A percentile compares a stretch with the other conserved stretches of the same genome.
Evolutionary conservation across 1,284 basidiomycete species (phyloP).

Genomic region (Sanghuangporus baumii): DNA sequence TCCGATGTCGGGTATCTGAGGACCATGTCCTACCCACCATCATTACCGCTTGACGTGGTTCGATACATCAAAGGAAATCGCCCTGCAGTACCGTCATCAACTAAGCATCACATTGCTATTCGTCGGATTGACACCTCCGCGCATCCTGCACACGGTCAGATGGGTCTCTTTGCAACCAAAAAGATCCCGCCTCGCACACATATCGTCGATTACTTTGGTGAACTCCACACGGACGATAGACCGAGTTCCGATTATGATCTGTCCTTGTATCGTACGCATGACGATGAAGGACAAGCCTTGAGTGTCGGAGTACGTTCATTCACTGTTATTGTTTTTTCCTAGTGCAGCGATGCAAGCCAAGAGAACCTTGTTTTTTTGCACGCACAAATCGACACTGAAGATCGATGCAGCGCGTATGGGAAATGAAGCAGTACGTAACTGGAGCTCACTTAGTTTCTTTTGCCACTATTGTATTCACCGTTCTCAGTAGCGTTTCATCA

Average conservation of each 20-base stretch:
- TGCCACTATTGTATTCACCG: neutral
- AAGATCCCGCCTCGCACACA: constrained; percentile 63
- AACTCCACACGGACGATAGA: constrained; percentile 75
- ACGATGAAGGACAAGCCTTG: constrained; percentile 27
- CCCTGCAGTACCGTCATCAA: neutral
- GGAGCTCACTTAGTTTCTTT: neutral
- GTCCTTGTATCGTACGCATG: constrained; percentile 59
- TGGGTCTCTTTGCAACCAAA: constrained; percentile 72
- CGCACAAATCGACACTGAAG: constrained; percentile 25
- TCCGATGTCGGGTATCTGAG: constrained; percentile 10
- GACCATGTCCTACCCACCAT: constrained; percentile 8
- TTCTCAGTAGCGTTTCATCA: constrained; percentile 56
- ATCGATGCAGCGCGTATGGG: constrained; percentile 71
- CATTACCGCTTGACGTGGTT: constrained; percentile 6
- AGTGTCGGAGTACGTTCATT: constrained; percentile 45
- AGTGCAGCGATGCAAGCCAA: neutral
- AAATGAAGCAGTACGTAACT: constrained; percentile 54
- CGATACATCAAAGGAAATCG: constrained; percentile 12
- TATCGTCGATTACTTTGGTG: constrained; percentile 80
- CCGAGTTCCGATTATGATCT: constrained; percentile 80
- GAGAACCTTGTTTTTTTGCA: neutral
- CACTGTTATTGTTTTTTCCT: neutral
- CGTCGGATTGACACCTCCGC: constrained; percentile 35
- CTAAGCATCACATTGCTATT: constrained; percentile 32
- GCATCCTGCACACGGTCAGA: constrained; percentile 81